Conservation (phyloP, 495 filamentous ascomycete species). For the Letharia columbiana region DNA sequence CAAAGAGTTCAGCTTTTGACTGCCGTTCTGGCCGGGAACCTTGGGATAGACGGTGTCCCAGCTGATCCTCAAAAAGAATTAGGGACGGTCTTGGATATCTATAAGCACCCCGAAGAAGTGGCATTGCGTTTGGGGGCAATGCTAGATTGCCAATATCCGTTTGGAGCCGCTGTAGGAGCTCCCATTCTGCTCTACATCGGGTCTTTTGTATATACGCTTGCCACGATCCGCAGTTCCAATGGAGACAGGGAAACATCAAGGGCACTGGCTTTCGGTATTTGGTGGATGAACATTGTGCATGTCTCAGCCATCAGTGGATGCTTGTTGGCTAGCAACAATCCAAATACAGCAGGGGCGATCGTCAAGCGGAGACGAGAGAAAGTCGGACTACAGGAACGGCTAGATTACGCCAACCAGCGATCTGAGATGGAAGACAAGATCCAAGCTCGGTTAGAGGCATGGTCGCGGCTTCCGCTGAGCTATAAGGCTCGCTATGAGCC, state of each 20-base stretch:
- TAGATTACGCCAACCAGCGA: background rate
- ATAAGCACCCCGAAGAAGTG: constrained; percentile 3
- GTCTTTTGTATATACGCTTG: constrained; percentile 35
- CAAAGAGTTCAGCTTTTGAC: constrained; percentile 16
- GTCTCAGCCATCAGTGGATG: constrained; percentile 26
- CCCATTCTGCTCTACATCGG: constrained; percentile 42
- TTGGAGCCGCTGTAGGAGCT: constrained; percentile 40
- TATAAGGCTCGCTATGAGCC: constrained; percentile 27
- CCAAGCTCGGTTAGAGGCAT: constrained; percentile 17
- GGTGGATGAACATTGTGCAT: constrained; percentile 28
- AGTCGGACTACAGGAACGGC: constrained; percentile 5
- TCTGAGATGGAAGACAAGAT: constrained; percentile 16
- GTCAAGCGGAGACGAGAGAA: background rate
- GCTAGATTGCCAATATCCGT: constrained; percentile 25
- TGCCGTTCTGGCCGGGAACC: constrained; percentile 13
- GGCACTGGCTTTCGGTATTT: constrained; percentile 41
- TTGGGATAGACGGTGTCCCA: constrained; percentile 11
- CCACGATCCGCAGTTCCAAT: constrained; percentile 30
- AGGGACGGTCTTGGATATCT: constrained; percentile 5
- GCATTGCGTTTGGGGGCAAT: constrained; percentile 18
- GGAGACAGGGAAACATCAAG: constrained; percentile 38
- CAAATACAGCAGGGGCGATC: constrained; percentile 20
- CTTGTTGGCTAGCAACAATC: constrained; percentile 25
- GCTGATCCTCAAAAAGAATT: constrained; percentile 17
- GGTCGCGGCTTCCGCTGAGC: constrained; percentile 14